These are phyloP conservation scores for Lomentospora prolificans DNA, from an alignment of 2,329 filamentous ascomycete genomes.

Conservation along the genomic window DNA sequence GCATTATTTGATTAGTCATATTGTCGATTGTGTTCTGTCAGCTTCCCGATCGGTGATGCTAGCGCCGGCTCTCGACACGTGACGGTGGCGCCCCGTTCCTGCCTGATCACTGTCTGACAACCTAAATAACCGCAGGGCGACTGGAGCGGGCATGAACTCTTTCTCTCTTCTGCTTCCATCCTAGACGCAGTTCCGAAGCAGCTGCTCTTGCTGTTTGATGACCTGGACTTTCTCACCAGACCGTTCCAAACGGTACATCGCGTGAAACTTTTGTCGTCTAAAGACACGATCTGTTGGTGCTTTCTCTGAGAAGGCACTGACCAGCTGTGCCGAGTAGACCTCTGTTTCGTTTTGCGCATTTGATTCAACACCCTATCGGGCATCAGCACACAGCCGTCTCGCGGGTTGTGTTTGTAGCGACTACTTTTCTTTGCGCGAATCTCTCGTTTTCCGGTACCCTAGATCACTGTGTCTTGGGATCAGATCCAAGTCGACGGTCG, in stretches of 20 bases:
- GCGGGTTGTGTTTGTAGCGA: background rate
- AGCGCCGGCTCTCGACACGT: background rate
- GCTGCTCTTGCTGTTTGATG: background rate
- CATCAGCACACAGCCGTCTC: background rate
- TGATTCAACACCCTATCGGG: background rate
- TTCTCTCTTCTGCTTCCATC: background rate
- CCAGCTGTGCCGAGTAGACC: background rate
- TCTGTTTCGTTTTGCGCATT: background rate
- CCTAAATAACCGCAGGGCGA: background rate
- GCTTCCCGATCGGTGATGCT: too few species aligned
- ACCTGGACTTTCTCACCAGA: background rate
- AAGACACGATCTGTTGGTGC: background rate
- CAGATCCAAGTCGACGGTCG: background rate
- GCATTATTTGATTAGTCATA: too few species aligned
- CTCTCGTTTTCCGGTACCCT: background rate
- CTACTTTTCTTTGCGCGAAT: background rate
- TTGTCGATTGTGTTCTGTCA: too few species aligned
- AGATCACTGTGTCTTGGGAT: background rate
- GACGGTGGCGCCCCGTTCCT: background rate
- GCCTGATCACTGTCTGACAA: background rate
- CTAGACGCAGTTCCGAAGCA: background rate
- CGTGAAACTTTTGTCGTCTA: background rate
- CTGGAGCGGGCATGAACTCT: background rate
- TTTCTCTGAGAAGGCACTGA: background rate
- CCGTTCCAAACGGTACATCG: slow-evolving; percentile 1